Percentiles rank a stretch among this genome's conserved stretches.
Evolutionary conservation across 2,329 filamentous ascomycete genomes (phyloP).

Genomic region (Cordyceps sp.): DNA sequence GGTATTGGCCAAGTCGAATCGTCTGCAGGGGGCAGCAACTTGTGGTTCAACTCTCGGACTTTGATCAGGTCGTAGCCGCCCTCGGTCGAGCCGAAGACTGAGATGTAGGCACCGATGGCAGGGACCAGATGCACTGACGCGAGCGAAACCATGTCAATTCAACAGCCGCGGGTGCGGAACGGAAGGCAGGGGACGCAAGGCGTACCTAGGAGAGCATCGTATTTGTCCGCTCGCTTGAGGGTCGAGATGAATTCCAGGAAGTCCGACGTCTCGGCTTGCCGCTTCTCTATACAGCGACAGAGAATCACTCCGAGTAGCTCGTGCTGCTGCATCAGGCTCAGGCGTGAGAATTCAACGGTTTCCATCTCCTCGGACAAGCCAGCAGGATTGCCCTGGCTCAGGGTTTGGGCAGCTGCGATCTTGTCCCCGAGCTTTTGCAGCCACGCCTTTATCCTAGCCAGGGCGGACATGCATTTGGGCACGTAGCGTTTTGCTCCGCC

Average conservation of each 20-base stretch:
- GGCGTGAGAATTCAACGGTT: slow-evolving; percentile 62
- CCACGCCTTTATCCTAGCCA: slow-evolving; percentile 64
- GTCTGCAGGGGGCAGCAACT: slow-evolving; percentile 50
- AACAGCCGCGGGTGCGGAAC: slow-evolving; percentile 1
- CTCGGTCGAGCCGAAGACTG: slow-evolving; percentile 63
- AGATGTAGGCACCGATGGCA: slow-evolving; percentile 58
- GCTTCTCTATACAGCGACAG: slow-evolving; percentile 60
- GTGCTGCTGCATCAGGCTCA: slow-evolving; percentile 75
- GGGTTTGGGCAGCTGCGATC: slow-evolving; percentile 54
- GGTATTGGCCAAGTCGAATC: slow-evolving; percentile 55
- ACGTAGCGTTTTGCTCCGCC: slow-evolving; percentile 47
- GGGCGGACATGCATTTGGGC: slow-evolving; percentile 56
- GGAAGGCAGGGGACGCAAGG: not conserved
- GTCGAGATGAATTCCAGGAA: slow-evolving; percentile 55
- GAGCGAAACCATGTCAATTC: not conserved
- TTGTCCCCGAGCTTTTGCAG: slow-evolving; percentile 62
- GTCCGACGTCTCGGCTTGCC: slow-evolving; percentile 53
- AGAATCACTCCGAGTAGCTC: slow-evolving; percentile 74
- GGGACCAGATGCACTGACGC: slow-evolving; percentile 62
- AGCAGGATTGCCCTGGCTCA: slow-evolving; percentile 44
- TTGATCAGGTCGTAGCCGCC: slow-evolving; percentile 49
- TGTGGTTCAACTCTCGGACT: slow-evolving; percentile 52
- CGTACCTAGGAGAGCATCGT: slow-evolving; percentile 47
- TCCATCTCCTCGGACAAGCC: slow-evolving; percentile 49
- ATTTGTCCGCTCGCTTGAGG: slow-evolving; percentile 56